phyloP scores from a whole-genome alignment of 345 rosid genomes.

The Sapria himalayana region DNA sequence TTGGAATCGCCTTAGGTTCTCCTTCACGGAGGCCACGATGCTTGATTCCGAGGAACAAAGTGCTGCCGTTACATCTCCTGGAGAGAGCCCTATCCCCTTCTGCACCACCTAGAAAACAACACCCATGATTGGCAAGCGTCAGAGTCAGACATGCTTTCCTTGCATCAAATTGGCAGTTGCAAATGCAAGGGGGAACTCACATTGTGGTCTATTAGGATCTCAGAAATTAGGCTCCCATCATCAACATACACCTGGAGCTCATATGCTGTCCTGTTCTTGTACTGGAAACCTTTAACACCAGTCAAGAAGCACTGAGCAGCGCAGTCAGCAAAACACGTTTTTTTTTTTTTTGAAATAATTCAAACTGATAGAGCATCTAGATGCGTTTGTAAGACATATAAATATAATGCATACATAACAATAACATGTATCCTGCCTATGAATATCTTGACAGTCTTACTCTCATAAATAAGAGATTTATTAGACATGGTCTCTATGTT shows the following conservation, averaged over 20 bases:
- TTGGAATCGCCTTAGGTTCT: conserved; percentile 47
- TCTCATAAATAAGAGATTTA: too few relatives aligned
- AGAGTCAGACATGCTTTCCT: conserved; percentile 2
- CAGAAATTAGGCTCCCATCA: conserved; percentile 90
- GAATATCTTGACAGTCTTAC: too few relatives aligned
- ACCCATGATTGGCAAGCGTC: conserved; percentile 6
- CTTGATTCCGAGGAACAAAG: conserved; percentile 42
- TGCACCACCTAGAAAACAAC: conserved; percentile 41
- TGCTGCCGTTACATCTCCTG: conserved; percentile 60
- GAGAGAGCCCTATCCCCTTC: conserved; percentile 49
- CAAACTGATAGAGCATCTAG: too few relatives aligned
- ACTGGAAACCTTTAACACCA: conserved; percentile 66
- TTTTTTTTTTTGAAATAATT: too few relatives aligned
- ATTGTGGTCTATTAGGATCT: conserved; percentile 53
- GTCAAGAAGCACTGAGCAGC: conserved; percentile 94
- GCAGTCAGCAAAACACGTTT: too few relatives aligned
- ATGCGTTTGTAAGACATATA: too few relatives aligned
- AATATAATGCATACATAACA: too few relatives aligned
- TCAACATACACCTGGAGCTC: conserved; percentile 66
- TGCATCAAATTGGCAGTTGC: not conserved
- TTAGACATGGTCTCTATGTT: too few relatives aligned
- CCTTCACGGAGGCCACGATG: conserved; percentile 31
- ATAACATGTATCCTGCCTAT: too few relatives aligned
- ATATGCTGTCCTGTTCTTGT: conserved; percentile 31
- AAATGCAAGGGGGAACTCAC: conserved; percentile 23